Percentiles rank a stretch among this genome's conserved stretches.
Evolutionary conservation across 2,329 filamentous ascomycete species (phyloP).

Genomic region (Aureobasidium subglaciale): DNA sequence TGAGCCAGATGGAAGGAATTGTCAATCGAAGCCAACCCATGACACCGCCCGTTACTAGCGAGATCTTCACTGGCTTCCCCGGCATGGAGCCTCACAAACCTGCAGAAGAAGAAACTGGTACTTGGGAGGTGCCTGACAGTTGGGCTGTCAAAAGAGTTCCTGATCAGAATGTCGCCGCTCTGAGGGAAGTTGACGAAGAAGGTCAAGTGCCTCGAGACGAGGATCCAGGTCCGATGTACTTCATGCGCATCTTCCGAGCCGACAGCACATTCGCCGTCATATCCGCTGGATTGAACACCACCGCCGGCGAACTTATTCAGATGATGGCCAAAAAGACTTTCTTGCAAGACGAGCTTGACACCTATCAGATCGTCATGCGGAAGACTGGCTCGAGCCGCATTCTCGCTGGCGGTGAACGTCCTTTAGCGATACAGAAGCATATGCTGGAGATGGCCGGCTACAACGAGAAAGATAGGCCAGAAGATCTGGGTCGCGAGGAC

Average conservation of each 20-base stretch:
- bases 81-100: constrained; percentile 18
- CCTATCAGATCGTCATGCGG: constrained; percentile 91
- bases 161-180: constrained; percentile 54
- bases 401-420: constrained; percentile 68
- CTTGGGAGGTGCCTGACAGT: constrained; percentile 92
- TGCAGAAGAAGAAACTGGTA: constrained; percentile 33
- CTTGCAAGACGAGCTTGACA: constrained; percentile 79
- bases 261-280: constrained; percentile 93
- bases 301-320: constrained; percentile 78
- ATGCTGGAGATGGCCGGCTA: constrained; percentile 90
- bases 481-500: constrained; percentile 91
- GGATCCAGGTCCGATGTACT: constrained; percentile 71
- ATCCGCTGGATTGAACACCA: constrained; percentile 74
- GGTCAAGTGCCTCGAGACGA: constrained; percentile 58
- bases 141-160: constrained; percentile 78
- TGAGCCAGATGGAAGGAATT: constrained; percentile 88
- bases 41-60: constrained; percentile 53
- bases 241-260: constrained; percentile 88
- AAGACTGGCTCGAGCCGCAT: constrained; percentile 87
- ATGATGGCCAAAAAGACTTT: constrained; percentile 93
- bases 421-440: constrained; percentile 83
- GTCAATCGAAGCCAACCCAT: constrained; percentile 53
- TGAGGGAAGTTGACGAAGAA: constrained; percentile 60
- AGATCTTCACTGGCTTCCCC: constrained; percentile 39
- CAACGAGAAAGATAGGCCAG: constrained; percentile 74